Evolutionary conservation across 495 filamentous ascomycete genomes (phyloP), one percentile per base, ranked within the genome.

Genomic region (Tuber brumale): DNA sequence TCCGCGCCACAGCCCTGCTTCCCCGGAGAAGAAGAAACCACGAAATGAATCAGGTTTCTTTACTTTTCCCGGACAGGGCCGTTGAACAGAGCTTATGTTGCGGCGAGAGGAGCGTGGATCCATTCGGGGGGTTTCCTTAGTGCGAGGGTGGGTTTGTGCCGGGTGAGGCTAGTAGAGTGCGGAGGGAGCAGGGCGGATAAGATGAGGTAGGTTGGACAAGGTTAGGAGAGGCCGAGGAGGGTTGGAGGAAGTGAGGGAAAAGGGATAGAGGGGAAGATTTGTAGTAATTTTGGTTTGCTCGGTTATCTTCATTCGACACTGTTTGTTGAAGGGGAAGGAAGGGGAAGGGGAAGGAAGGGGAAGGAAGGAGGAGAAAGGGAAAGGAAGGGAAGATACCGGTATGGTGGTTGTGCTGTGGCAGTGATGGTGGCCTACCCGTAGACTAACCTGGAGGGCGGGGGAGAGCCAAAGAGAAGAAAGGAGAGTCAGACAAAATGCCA

Each of bases 31-130:
- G 57, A 61, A 66, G 57, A 66, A 16, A 66, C 57, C 57, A 66
- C 57, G 57, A 66, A 66, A 2, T 31, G n/a, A 66, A 66, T 66
- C 57, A 66, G 57, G 57, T 66, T 66, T 66, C 57, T 31, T 61
- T 14, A n/a, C 31, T 66, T 66, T n/a, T 66, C 27, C 57, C 12
- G 27, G n/a, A 9, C 57, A 31, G 57, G 57, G 57, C 57, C 27
- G n/a, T 31, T 31, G n/a, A 66, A 16, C 27, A 3, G 57, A n/a
- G 27, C 57, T 66, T 31, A 66, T 66, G 57, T 2, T 18, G 3
- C 57, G 14, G 57, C 12, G 3, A 21, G 23, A 18, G n/a, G 57
- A n/a, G 57, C 12, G 23, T n/a, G 48, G 48, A 8, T 3, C n/a
- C 48, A 6, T n/a, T n/a, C 23, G 48, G 23, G 51, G n/a, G n/a